Evolutionary conservation across 371 early-diverging fungal species (phyloP), one percentile per base, ranked within the genome.

Genomic region (Actinomortierella wolfii): DNA sequence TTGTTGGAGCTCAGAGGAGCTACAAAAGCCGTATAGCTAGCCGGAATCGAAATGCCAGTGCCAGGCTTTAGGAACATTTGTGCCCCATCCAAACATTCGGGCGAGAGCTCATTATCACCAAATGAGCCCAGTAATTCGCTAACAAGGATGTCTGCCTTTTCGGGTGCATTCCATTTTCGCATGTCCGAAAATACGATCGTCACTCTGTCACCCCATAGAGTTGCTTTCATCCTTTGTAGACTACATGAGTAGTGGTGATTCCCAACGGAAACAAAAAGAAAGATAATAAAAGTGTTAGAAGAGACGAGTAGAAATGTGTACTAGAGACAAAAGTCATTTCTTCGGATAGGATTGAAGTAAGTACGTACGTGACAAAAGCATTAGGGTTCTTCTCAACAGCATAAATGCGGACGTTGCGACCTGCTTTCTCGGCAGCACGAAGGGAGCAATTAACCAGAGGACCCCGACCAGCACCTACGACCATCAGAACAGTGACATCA

Each of bases 81-180:
- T 7, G 95, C 97, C 9, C 94, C 97, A 71, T 94, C 94, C 21
- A 98, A 78, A 71, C 97, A 98, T 78, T 98, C 98, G 2, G 98
- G 98, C 1, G 96, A 93, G 3, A 97, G 85, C 74, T 98, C 98
- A 76, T 98, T 98, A 77, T 98, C 97, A 50, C 96, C 97, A 83
- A 97, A 94, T 13, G 96, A 96, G 3, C 96, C 95, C 29, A 97
- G 79, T 3, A 97, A 81, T 76, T 97, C 96, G 61, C 92, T 92
- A 23, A 95, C 93, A 24, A 96, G 78, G 39, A 97, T 92, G 77
- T 95, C 97, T 25, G 91, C 92, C 79, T 90, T 83, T 54, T 86
- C 85, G 0, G 88, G 81, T 0, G 93, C 85, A n/a, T 73, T 81
- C 93, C 92, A 94, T 58, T 81, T 78, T 47, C 98, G 87, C 96